These are phyloP conservation scores for Penicillium sp. DNA, from an alignment of 2,329 filamentous ascomycete genomes.

Conservation along the genomic window DNA sequence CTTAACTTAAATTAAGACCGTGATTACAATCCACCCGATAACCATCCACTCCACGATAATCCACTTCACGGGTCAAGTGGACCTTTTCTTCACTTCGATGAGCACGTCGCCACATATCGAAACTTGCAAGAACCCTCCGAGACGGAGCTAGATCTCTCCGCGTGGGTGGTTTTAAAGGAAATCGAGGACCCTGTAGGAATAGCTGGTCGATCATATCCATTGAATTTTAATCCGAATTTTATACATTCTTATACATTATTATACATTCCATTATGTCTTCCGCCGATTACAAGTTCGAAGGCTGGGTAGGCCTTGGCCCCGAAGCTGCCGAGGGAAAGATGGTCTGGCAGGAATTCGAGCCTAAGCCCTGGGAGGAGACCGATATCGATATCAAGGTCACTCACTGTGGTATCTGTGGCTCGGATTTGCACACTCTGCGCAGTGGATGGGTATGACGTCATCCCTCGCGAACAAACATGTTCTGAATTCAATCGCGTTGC, in stretches of 20 bases:
- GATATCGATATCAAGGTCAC: constrained; percentile 65
- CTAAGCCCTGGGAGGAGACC: constrained; percentile 64
- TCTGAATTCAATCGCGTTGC: background rate
- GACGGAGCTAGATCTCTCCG: background rate
- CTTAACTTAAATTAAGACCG: background rate
- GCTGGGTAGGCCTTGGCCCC: constrained; percentile 56
- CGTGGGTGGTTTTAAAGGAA: constrained; percentile 8
- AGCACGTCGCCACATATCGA: background rate
- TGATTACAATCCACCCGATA: background rate
- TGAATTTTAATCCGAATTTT: background rate
- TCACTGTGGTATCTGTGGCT: constrained; percentile 65
- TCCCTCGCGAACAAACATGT: background rate
- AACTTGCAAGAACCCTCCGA: background rate
- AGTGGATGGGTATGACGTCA: constrained; percentile 43
- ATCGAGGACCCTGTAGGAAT: background rate
- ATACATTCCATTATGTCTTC: constrained; percentile 23
- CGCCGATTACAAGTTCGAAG: constrained; percentile 54
- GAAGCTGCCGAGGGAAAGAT: constrained; percentile 54
- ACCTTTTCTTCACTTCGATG: background rate
- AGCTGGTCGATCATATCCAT: background rate
- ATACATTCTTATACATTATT: background rate
- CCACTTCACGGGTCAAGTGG: constrained; percentile 5
- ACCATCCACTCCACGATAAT: background rate
- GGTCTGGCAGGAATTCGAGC: constrained; percentile 57
- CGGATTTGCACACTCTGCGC: constrained; percentile 59